A percentile compares a stretch with the other conserved stretches of the same genome.
phyloP scores from a whole-genome alignment of 805 yeast genomes.

The Ogataea populi-albae region DNA sequence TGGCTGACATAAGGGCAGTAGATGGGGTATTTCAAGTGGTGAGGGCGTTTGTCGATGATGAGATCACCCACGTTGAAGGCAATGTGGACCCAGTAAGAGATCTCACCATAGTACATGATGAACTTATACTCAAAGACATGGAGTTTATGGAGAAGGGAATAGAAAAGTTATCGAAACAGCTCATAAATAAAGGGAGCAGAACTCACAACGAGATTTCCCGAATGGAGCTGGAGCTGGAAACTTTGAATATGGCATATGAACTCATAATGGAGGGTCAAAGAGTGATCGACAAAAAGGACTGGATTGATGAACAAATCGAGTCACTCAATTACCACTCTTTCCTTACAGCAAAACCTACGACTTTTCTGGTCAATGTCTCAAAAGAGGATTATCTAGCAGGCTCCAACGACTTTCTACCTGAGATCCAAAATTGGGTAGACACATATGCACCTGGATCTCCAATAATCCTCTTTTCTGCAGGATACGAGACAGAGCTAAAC shows the following conservation, averaged over 20 bases:
- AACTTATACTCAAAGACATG: slow-evolving; percentile 62
- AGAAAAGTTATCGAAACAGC: slow-evolving; percentile 60
- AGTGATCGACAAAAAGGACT: slow-evolving; percentile 72
- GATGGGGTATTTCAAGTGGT: slow-evolving; percentile 72
- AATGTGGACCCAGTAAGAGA: slow-evolving; percentile 64
- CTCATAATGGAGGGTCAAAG: slow-evolving; percentile 82
- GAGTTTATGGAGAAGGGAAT: slow-evolving; percentile 68
- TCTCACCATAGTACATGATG: slow-evolving; percentile 61
- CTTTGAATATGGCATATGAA: slow-evolving; percentile 68
- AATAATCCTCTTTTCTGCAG: slow-evolving; percentile 33
- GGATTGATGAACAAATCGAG: slow-evolving; percentile 92
- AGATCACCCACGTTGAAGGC: slow-evolving; percentile 65
- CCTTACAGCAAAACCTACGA: slow-evolving; percentile 93
- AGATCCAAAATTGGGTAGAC: slow-evolving; percentile 89
- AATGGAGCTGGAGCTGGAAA: slow-evolving; percentile 83
- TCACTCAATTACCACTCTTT: slow-evolving; percentile 80
- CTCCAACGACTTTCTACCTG: slow-evolving; percentile 80
- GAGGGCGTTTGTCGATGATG: slow-evolving; percentile 60
- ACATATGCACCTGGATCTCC: slow-evolving; percentile 74
- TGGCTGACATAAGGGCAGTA: slow-evolving; percentile 65
- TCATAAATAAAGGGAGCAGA: slow-evolving; percentile 83
- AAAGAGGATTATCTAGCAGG: slow-evolving; percentile 85
- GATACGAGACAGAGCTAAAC: slow-evolving; percentile 28
- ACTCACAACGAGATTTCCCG: slow-evolving; percentile 58
- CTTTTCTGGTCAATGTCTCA: slow-evolving; percentile 85